Evolutionary conservation across 164 flowering plant species (phyloP), one percentile per base, ranked within the genome.

Genomic region (Akebia trifoliata): DNA sequence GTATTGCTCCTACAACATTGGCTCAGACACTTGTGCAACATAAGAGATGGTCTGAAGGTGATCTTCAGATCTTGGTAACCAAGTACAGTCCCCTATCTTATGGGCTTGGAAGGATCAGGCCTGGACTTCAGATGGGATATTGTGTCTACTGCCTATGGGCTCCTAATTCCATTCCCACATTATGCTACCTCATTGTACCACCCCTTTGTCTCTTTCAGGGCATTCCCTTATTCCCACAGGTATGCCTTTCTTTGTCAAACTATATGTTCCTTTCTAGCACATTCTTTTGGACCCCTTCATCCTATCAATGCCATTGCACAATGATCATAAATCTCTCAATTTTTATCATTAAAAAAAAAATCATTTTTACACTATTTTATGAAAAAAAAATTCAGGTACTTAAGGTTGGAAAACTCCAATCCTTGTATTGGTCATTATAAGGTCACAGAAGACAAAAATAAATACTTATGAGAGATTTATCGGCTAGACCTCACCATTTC

Each of bases 11-110:
- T 15, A 72, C 69, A 9, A 73, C 81, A 26, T 63, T 84, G 22
- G 59, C 46, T 31, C 70, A 78, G 34, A 34, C 73, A 10, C 77
- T 87, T 2, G 78, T 81, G 22, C 90, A 83, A 63, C 85, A 80
- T 36, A 83, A 80, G 72, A 74, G 96, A 63, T 74, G 74, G 77
- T 26, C 38, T 29, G 72, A 70, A 50, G 77, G 77, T 5, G n/a
- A 54, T 17, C 54, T 74, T 43, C 72, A 67, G 31, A 61, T 74
- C 8, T 35, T 67, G 15, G 49, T 74, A 8, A 66, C 88, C 0
- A 73, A 56, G 53, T 73, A 76, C 49, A 66, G 76, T 54, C 86
- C 90, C 31, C 62, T 73, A 22, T 47, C 69, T 65, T 75, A 60
- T 60, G 88, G 83, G 5, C 54, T 32, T 51, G 71, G 76, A 6